Evolutionary conservation across 2,329 filamentous ascomycete genomes (phyloP), one percentile per base, ranked within the genome.

Genomic region (Rhinocladiella mackenziei): DNA sequence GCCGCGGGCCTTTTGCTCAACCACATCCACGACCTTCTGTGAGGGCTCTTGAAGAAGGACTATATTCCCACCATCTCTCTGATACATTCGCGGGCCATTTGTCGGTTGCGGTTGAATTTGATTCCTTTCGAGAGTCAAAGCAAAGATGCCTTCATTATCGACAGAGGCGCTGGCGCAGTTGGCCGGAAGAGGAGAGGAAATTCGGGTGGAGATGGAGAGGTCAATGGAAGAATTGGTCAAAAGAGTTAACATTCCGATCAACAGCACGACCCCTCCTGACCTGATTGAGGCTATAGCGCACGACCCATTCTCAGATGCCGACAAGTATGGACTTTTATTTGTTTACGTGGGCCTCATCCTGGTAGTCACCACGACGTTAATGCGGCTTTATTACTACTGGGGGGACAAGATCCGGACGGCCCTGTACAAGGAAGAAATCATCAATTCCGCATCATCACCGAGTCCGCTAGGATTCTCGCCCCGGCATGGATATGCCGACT

Each of bases 361-460:
- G 48, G 74, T 89, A 53, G 75, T 77, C 19, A 58, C 79, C 41
- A 81, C 89, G 3, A 69, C 84, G 8, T 59, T 83, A 8, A 72
- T 91, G 61, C 81, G 88, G 55, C 75, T 86, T 61, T 95, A 89
- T 74, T 85, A 95, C 65, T 82, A 84, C 56, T 95, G 88, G 83
- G 88, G 89, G 57, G 89, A 96, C 71, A 94, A 92, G 69, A 87
- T 94, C 55, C 80, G 89, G 55, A 86, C 89, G 56, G 89, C 88
- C 51, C 79, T 92, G 48, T 86, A 92, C 69, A 91, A 94, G 68
- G 83, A 92, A 60, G 81, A 87, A 62, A 75, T 86, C 57, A 75
- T 86, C 60, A 75, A 81, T 78, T 62, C 76, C 63, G 46, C 63
- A 72, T 55, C 39, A 22, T 37, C 45, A 14, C 14, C 47, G 11